Base-by-base conservation (phyloP, 2,329 filamentous ascomycete genomes). In the Nemania bipapillata region DNA sequence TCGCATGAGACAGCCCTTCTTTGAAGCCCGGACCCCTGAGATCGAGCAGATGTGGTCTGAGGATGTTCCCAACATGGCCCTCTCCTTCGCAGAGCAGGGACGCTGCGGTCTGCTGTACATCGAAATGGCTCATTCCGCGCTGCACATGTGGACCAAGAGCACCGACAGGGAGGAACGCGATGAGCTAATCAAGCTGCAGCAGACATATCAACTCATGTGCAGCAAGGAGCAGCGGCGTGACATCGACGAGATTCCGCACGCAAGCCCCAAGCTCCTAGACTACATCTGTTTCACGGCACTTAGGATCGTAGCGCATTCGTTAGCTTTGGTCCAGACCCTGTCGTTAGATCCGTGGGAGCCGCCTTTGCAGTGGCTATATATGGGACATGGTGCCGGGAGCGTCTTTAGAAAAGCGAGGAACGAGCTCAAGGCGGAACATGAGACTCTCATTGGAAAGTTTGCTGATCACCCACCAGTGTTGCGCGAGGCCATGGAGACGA, bases 241-340 rank as follows among this genome's bases (percentile, higher is more conserved):
- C n/a, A 74, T 82, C 17, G 76, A 76, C 3, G 71, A 74, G 30
- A 71, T 81, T 24, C 73, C 70, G 1, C 54, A 67, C 17, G 70
- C 70, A 28, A 62, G 55, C 42, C 52, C 70, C 11, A 70, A 74
- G 30, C 76, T 78, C 55, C 78, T 78, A 28, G 79, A 81, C 71
- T 76, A 75, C 47, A 74, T 81, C 49, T 80, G 78, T 69, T 78
- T 80, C 62, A 77, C 78, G 24, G 76, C 76, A 42, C 73, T 81
- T 30, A 74, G 75, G 45, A 80, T 81, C 68, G 67, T 81, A 40
- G 74, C 76, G n/a, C 79, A 81, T 71, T 78, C 77, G 37, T 74
- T 81, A 58, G 80, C 79, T 7, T 72, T 81, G 7, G 80, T 82
- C 17, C 80, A 82, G 75, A 81, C 79, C 11, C 67, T 80, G 49